Conservation (phyloP, 2,329 filamentous ascomycete species). For the Aspergillus sp. region DNA sequence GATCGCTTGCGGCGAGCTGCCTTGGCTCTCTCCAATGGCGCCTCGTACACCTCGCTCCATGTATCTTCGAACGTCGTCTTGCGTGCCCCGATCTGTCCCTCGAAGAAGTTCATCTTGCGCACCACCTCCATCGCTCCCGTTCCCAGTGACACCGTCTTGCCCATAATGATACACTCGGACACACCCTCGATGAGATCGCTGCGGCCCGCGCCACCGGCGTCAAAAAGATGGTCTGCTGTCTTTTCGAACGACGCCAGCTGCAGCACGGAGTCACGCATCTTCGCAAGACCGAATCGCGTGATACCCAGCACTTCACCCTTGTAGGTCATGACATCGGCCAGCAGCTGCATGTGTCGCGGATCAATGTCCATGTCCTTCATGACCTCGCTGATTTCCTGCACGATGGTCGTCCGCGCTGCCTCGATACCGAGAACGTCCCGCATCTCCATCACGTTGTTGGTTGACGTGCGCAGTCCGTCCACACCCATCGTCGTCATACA, state of each 20-base stretch:
- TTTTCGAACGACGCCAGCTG: slow-evolving; percentile 97
- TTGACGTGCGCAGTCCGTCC: slow-evolving; percentile 70
- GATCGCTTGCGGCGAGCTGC: slow-evolving; percentile 9
- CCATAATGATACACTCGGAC: slow-evolving; percentile 96
- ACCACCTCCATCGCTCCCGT: slow-evolving; percentile 93
- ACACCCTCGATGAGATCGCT: slow-evolving; percentile 91
- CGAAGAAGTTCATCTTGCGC: slow-evolving; percentile 68
- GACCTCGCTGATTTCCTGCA: slow-evolving; percentile 80
- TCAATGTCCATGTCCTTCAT: slow-evolving; percentile 97
- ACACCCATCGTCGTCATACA: slow-evolving; percentile 96
- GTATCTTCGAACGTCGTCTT: slow-evolving; percentile 68
- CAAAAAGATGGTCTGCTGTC: slow-evolving; percentile 95
- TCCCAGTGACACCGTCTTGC: slow-evolving; percentile 87
- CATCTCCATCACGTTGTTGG: slow-evolving; percentile 90
- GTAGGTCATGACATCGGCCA: slow-evolving; percentile 98
- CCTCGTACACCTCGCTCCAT: slow-evolving; percentile 34
- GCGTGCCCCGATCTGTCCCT: slow-evolving; percentile 60
- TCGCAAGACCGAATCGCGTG: slow-evolving; percentile 91
- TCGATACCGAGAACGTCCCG: slow-evolving; percentile 89
- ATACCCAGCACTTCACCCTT: slow-evolving; percentile 97
- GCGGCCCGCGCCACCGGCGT: slow-evolving; percentile 90
- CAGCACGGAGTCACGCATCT: slow-evolving; percentile 92
- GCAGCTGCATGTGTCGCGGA: slow-evolving; percentile 93
- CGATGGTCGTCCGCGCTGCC: slow-evolving; percentile 86
- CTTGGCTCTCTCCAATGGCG: slow-evolving; percentile 14